Conservation (phyloP, 768 basidiomycete species). For the Lactarius vividus region DNA sequence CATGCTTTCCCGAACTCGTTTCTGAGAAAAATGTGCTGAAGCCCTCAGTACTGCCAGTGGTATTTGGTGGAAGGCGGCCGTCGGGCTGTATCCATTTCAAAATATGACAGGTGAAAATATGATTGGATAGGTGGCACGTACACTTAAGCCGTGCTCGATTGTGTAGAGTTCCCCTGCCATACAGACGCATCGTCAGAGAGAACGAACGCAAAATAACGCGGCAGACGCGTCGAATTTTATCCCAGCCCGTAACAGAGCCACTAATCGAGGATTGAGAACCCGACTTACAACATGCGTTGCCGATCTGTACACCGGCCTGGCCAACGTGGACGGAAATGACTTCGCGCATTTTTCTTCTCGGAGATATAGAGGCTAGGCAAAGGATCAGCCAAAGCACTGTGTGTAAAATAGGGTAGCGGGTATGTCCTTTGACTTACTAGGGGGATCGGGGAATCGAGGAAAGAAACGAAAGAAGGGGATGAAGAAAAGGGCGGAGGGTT, state of each 20-base stretch:
- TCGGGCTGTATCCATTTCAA: slow-evolving; percentile 67
- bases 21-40: slow-evolving; percentile 99
- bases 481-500: slow-evolving; percentile 38
- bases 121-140: slow-evolving; percentile 43
- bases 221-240: slow-evolving; percentile 24
- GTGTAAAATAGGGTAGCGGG: slow-evolving; percentile 19
- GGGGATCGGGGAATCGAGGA: slow-evolving; percentile 32
- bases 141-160: slow-evolving; percentile 96
- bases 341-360: slow-evolving; percentile 70
- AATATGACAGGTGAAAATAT: slow-evolving; percentile 9
- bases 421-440: slow-evolving; percentile 18
- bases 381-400: neutral
- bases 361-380: slow-evolving; percentile 17
- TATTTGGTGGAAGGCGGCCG: slow-evolving; percentile 79
- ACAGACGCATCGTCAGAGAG: slow-evolving; percentile 4
- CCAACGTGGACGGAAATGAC: slow-evolving; percentile 99
- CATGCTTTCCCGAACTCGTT: slow-evolving; percentile 93
- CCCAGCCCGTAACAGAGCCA: slow-evolving; percentile 17
- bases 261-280: slow-evolving; percentile 17
- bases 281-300: slow-evolving; percentile 96
- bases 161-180: slow-evolving; percentile 94
- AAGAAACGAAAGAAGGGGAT: slow-evolving; percentile 38
- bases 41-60: slow-evolving; percentile 78
- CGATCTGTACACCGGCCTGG: slow-evolving; percentile 97
- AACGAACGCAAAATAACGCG: neutral